Conservation (phyloP, 73 alveolate genomes). For the Paramecium pentaurelia region DNA sequence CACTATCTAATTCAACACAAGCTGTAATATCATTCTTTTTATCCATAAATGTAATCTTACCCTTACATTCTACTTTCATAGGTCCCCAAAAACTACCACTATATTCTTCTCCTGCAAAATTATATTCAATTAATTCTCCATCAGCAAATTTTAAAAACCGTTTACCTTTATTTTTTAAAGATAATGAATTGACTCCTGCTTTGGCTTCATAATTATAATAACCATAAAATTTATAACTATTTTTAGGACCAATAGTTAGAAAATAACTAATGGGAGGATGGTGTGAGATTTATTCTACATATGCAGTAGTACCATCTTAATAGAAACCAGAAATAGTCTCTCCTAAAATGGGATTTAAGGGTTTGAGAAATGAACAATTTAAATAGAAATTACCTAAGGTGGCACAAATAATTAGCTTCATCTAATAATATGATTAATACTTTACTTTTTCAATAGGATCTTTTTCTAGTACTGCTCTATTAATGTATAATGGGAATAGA, state of each 20-base stretch:
- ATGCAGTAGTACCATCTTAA: constrained; percentile 92
- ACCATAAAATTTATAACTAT: constrained; percentile 55
- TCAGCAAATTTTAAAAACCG: constrained; percentile 46
- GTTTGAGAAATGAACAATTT: constrained; percentile 77
- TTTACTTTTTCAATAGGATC: constrained; percentile 79
- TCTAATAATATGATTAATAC: background rate
- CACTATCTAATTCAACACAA: constrained; percentile 64
- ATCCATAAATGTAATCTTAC: constrained; percentile 71
- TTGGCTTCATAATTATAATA: constrained; percentile 48
- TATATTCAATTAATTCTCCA: constrained; percentile 49
- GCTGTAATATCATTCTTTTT: constrained; percentile 74
- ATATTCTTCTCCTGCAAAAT: constrained; percentile 55
- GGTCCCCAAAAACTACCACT: constrained; percentile 76
- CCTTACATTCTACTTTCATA: constrained; percentile 80
- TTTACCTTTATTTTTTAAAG: constrained; percentile 55
- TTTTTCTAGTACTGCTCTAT: constrained; percentile 70
- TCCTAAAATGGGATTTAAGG: constrained; percentile 93
- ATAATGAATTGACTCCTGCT: constrained; percentile 61
- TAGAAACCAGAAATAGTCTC: constrained; percentile 90
- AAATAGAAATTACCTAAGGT: constrained; percentile 66
- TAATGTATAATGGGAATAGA: constrained; percentile 66
- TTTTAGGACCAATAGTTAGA: constrained; percentile 64
- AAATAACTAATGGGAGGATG: constrained; percentile 85
- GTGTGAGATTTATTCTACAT: constrained; percentile 93
- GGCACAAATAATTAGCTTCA: constrained; percentile 59